Conservation (phyloP, 345 rosid genomes). For the Brassica juncea region DNA sequence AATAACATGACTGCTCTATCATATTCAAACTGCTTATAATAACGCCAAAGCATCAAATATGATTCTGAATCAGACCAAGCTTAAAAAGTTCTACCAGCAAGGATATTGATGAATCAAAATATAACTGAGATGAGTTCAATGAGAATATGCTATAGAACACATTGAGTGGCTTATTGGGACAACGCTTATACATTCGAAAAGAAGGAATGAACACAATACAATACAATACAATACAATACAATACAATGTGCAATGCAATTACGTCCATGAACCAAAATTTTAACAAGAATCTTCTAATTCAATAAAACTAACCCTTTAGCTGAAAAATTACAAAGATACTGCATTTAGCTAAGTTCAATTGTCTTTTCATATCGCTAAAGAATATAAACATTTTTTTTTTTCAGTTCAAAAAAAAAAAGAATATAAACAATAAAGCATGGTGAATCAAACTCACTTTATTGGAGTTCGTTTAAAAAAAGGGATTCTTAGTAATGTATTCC, state of each 20-base stretch:
- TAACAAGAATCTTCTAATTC: neutral
- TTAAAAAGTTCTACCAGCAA: neutral
- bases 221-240: neutral
- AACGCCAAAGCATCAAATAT: neutral
- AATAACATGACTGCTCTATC: neutral
- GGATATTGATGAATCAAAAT: neutral
- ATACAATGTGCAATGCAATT: neutral
- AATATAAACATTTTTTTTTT: neutral
- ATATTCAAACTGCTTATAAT: conserved; percentile 19
- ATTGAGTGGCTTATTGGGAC: neutral
- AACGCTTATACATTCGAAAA: neutral
- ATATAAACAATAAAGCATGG: neutral
- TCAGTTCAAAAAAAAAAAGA: too few species aligned
- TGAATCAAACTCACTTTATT: neutral
- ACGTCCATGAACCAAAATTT: conserved; percentile 2
- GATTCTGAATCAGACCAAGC: neutral
- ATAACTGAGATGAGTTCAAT: neutral
- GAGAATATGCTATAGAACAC: neutral
- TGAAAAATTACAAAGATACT: neutral
- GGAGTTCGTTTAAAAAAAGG: too few species aligned
- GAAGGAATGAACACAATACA: neutral
- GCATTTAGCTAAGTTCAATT: neutral
- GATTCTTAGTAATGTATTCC: neutral
- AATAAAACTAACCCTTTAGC: neutral
- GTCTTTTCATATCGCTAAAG: neutral